These are phyloP conservation scores for Trichophyton rubrum DNA, from an alignment of 2,329 filamentous ascomycete species.

Conservation along the genomic window DNA sequence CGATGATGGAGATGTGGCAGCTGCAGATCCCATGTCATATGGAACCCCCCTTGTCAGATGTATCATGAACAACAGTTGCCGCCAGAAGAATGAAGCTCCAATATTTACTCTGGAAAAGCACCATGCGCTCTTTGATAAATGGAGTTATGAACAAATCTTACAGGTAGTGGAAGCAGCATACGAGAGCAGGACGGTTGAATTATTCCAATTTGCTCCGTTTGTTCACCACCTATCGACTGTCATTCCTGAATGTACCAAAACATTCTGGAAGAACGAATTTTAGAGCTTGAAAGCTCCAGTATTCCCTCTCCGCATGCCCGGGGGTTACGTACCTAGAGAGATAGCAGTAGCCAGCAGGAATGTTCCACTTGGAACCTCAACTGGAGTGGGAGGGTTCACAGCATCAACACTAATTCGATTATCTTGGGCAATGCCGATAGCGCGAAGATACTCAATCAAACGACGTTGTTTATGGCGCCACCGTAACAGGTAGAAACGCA, in stretches of 20 bases:
- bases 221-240: slow-evolving; percentile 1
- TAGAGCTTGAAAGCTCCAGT: not conserved
- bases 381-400: not conserved
- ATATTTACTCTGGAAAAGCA: slow-evolving; percentile 29
- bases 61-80: not conserved
- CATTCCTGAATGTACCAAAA: not conserved
- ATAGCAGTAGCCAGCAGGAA: not conserved
- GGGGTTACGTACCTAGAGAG: not conserved
- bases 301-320: not conserved
- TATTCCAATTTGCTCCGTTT: slow-evolving; percentile 6
- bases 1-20: not conserved
- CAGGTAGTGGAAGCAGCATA: slow-evolving; percentile 2
- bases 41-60: not conserved
- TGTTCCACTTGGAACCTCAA: not conserved
- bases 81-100: slow-evolving; percentile 3
- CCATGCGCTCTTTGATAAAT: slow-evolving; percentile 34
- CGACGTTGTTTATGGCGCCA: slow-evolving; percentile 33
- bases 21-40: not conserved
- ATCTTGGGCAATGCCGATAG: slow-evolving; percentile 6
- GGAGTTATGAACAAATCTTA: slow-evolving; percentile 17
- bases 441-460: slow-evolving; percentile 15
- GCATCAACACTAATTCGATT: slow-evolving; percentile 8
- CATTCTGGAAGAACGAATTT: slow-evolving; percentile 7
- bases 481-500: slow-evolving; percentile 31
- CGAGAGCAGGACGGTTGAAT: slow-evolving; percentile 6